phyloP scores from a whole-genome alignment of 2,329 filamentous ascomycete species.

The Leptographium wingfieldii region DNA sequence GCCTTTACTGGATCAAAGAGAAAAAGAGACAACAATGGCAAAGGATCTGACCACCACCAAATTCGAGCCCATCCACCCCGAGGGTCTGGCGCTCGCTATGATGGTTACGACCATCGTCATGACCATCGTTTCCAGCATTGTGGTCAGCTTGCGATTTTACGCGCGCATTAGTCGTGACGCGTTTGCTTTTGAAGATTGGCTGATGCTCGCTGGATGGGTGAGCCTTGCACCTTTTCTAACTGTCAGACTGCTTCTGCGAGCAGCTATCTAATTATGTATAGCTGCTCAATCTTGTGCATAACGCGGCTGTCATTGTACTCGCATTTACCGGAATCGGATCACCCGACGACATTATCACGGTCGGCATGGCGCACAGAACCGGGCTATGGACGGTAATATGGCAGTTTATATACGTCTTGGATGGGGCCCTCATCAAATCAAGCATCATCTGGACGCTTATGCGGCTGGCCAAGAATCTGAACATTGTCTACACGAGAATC shows the following conservation, averaged over 20 bases:
- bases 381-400: background rate
- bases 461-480: constrained; percentile 13
- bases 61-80: constrained; percentile 1
- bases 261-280: background rate
- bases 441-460: constrained; percentile 18
- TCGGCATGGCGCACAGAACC: background rate
- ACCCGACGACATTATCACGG: background rate
- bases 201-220: constrained; percentile 4
- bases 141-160: constrained; percentile 14
- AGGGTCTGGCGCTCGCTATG: constrained; percentile 3
- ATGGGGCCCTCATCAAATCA: constrained; percentile 12
- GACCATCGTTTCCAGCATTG: constrained; percentile 12
- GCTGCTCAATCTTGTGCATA: background rate
- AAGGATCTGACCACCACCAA: background rate
- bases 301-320: background rate
- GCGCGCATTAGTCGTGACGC: constrained; percentile 2
- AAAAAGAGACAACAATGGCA: background rate
- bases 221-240: background rate
- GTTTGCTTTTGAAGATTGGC: constrained; percentile 2
- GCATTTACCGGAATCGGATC: constrained; percentile 1
- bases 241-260: no score
- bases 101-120: constrained; percentile 6
- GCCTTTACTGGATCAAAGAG: background rate
- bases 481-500: constrained; percentile 1
- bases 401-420: constrained; percentile 3